Conservation (phyloP, 1,284 basidiomycete genomes). For the Naganishia liquefaciens region DNA sequence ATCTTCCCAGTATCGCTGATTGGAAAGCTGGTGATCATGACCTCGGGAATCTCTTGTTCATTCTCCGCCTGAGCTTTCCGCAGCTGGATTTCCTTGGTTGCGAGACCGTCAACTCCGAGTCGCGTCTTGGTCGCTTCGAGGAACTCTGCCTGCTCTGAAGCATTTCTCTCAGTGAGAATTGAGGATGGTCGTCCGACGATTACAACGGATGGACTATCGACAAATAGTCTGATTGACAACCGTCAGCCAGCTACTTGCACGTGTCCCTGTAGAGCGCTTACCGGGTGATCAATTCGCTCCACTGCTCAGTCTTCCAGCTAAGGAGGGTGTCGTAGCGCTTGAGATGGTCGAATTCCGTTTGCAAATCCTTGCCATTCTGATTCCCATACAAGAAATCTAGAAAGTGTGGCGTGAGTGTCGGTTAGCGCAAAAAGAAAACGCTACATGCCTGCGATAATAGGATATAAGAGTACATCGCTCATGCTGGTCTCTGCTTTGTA, state of each 20-base stretch:
- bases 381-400: conserved; percentile 85
- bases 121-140: conserved; percentile 67
- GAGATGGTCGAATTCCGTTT: conserved; percentile 74
- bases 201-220: conserved; percentile 69
- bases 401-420: background rate
- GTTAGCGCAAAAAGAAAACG: background rate
- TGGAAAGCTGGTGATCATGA: conserved; percentile 66
- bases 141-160: conserved; percentile 77
- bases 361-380: conserved; percentile 77
- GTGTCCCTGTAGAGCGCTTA: conserved; percentile 51
- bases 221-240: conserved; percentile 68
- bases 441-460: conserved; percentile 64
- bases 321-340: conserved; percentile 68
- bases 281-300: conserved; percentile 78
- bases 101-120: conserved; percentile 62
- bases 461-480: conserved; percentile 50
- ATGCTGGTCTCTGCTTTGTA: conserved; percentile 49
- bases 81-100: conserved; percentile 67
- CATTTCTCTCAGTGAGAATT: conserved; percentile 75
- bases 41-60: conserved; percentile 30
- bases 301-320: conserved; percentile 73
- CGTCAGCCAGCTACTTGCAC: conserved; percentile 1
- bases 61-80: conserved; percentile 85
- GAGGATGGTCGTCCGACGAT: conserved; percentile 87
- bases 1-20: conserved; percentile 68